Evolutionary conservation across 805 yeast species (phyloP).

Genomic region (Yamadazyma sp.): DNA sequence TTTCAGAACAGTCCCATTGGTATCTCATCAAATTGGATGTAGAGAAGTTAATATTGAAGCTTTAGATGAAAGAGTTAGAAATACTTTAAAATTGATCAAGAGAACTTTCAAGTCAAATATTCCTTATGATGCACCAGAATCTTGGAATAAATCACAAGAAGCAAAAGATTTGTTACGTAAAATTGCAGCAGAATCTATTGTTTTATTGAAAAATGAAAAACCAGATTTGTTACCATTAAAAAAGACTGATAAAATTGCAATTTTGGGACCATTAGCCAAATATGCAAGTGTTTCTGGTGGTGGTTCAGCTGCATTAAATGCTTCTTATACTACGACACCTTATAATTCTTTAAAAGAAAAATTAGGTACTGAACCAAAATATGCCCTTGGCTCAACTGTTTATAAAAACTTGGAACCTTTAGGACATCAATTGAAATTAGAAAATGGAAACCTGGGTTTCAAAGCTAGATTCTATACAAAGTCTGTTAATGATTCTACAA

Average conservation of each 20-base stretch:
- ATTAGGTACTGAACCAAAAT: constrained; percentile 16
- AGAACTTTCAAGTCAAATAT: constrained; percentile 17
- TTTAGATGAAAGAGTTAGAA: constrained; percentile 25
- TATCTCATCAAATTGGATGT: constrained; percentile 20
- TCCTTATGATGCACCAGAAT: constrained; percentile 11
- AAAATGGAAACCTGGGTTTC: not conserved
- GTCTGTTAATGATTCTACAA: not conserved
- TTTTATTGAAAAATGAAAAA: constrained; percentile 26
- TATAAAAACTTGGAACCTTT: constrained; percentile 27
- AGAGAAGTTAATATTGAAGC: constrained; percentile 21
- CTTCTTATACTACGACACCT: constrained; percentile 25
- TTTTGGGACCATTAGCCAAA: constrained; percentile 31
- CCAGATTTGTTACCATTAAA: constrained; percentile 21
- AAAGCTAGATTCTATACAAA: not conserved
- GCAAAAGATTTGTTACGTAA: constrained; percentile 17
- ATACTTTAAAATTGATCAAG: constrained; percentile 25
- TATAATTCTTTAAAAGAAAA: constrained; percentile 16
- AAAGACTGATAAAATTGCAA: constrained; percentile 28
- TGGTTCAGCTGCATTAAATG: constrained; percentile 26
- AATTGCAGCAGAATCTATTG: constrained; percentile 24
- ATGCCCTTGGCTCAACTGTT: constrained; percentile 28
- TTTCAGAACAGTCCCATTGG: constrained; percentile 15
- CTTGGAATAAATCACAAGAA: constrained; percentile 2
- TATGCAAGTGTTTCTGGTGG: constrained; percentile 27
- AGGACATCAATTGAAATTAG: constrained; percentile 14